Base-by-base conservation (phyloP, 805 yeast genomes). In the Priceomyces castillae region DNA sequence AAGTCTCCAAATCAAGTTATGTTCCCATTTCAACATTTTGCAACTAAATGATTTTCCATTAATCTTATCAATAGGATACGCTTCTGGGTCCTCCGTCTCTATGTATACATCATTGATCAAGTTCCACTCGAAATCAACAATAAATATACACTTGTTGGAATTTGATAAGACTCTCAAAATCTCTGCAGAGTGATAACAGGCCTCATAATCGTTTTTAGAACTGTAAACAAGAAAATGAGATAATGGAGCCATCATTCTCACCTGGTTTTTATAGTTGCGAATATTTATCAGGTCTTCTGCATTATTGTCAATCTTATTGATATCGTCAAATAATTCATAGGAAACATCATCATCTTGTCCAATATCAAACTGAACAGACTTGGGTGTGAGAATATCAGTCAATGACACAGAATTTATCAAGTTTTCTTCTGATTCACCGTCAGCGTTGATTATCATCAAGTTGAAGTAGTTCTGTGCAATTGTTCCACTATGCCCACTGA, bases 141-240 rank as follows among this genome's bases (percentile, higher is more conserved):
- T 41, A 41, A 56, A 61, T 14, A 59, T 48, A 30, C 31, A 39
- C 34, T 51, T 49, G 7, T 42, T 20, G 1, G 44, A 39, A 3
- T 39, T 30, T 5, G 46, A 20, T 15, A 42, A 23, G 6, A 36
- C 17, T 14, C 41, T 39, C 15, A 50, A 16, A 20, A 52, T 50
- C 41, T 51, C 45, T 2, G 65, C 60, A 33, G 50, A 54, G 12
- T 57, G 51, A 37, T 50, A 34, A 33, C 54, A 56, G 16, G 40
- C 44, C 51, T 54, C 19, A 39, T 43, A 16, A 41, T 34, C 35
- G 35, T 41, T 49, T 5, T 48, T 48, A 42, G 56, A 57, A 43
- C 62, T 64, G 49, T 67, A 68, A 17, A 66, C 44, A 2, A 67
- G 48, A 40, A 67, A 64, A 40, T 64, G 55, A 10, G 63, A 58